Base-by-base conservation (phyloP, 768 basidiomycete species). In the Suillus plorans region DNA sequence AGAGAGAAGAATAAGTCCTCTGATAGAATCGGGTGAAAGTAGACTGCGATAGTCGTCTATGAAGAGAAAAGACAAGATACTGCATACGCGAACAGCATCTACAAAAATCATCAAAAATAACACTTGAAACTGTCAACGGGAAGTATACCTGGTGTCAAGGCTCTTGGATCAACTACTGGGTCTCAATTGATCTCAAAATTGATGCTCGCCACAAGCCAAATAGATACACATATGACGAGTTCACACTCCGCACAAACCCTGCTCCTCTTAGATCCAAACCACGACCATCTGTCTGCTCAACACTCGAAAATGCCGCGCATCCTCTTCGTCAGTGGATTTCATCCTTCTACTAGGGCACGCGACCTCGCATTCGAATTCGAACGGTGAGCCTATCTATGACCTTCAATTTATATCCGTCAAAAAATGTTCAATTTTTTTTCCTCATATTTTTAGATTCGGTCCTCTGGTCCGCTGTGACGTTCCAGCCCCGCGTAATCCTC, bases 361-460 rank as follows among this genome's bases (percentile, higher is more conserved):
- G 92, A 94, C 70, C 84, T 95, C 2, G 94, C 94, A 2, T 91
- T 80, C 70, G 92, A 94, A 75, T 95, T 95, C 70, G 94, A 95
- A 82, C 84, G 89, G 93, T 93, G 64, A 55, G 81, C 75, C 2
- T 28, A 44, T 14, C 45, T 8, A n/a, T 8, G 44, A 60, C 44
- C 22, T 49, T 44, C 22, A 8, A 5, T 5, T 59, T 59, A 47
- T 36, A 28, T 64, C 57, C 36, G 10, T 42, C 34, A 7, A 64
- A 60, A 42, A 62, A 66, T 63, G 12, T 66, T 64, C 41, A 42
- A 10, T 55, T 55, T 58, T 59, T 59, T 52, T 65, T n/a, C 53
- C n/a, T 25, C 28, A 16, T 28, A 59, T 59, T 59, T 42, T 28
- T 73, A 94, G 92, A 63, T 95, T 82, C 69, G 93, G 93, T 20